Base-by-base conservation (phyloP, 192 early-diverging fungal species). In the Allomyces macrogynus region DNA sequence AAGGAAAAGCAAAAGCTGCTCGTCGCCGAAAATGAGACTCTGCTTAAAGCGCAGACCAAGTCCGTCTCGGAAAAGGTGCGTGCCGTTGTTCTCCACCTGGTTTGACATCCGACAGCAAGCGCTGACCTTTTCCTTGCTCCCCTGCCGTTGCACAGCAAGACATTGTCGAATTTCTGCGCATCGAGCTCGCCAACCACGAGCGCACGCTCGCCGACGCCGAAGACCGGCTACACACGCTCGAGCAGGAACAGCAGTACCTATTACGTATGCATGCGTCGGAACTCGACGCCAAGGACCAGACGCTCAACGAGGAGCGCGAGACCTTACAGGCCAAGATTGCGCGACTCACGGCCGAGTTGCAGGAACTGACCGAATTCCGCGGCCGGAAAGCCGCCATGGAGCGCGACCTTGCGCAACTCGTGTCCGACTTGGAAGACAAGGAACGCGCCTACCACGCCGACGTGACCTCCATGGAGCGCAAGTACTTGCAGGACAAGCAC, bases 101-200 rank as follows among this genome's bases (percentile, higher is more conserved):
- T 27, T 27, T 40, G 3, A 7, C 32, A 40, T 7, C 7, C 32
- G 32, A 27, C 7, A 0, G 25, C 40, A 3, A 0, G 14, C 11
- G n/a, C 16, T 14, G 2, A 63, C 14, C 12, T 3, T 10, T 63
- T 67, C 27, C 24, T 22, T 20, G 10, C 14, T 60, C 60, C 10
- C 43, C 61, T 25, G n/a, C 64, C 23, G 9, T 11, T 66, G 32
- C 18, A 60, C 67, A 80, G 74, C 79, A 83, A 78, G 81, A 83
- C 69, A 83, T 83, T 66, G 80, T 83, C 60, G 81, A 83, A 68
- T 83, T 83, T 67, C 70, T 83, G 32, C 82, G 82, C 71, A 80
- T 83, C 64, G 82, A 83, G 74, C 80, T 83, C 5, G 67, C 71
- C 5, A 80, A 83, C 63, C 80, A 83, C 64, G 81, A 83, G 70